Conservation (phyloP, 2,329 filamentous ascomycete genomes). For the Venturia oleaginea region DNA sequence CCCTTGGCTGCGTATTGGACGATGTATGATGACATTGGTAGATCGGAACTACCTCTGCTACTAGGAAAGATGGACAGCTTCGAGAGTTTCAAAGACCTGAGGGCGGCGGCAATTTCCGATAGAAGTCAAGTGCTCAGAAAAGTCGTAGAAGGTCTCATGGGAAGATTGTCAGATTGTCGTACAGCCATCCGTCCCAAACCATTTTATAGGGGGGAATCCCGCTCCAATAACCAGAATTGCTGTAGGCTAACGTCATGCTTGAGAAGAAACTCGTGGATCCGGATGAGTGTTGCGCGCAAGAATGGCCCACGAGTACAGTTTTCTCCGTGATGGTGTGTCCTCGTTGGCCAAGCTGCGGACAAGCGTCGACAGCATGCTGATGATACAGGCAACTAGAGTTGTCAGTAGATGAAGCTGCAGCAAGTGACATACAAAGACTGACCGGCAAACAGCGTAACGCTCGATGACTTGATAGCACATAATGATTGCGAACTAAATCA, state of each 20-base stretch:
- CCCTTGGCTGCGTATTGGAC: not conserved
- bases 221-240: constrained; percentile 7
- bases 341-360: constrained; percentile 62
- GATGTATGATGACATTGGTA: not conserved
- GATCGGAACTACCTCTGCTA: not conserved
- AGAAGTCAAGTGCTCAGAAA: not conserved
- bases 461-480: constrained; percentile 90
- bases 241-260: not conserved
- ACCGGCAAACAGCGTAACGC: constrained; percentile 51
- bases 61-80: not conserved
- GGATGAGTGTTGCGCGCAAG: not conserved
- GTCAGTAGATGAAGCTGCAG: not conserved
- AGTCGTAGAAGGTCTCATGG: not conserved
- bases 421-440: not conserved
- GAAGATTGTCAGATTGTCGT: not conserved
- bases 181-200: no score
- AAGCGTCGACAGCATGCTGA: constrained; percentile 77
- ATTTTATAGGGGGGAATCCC: not conserved
- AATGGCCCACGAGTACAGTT: constrained; percentile 62
- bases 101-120: not conserved
- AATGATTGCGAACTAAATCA: not conserved
- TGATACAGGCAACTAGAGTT: constrained; percentile 65
- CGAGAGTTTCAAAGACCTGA: no score
- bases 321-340: constrained; percentile 65
- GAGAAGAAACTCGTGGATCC: not conserved